Base-by-base conservation (phyloP, 805 yeast species). In the Lipomyces sp. region DNA sequence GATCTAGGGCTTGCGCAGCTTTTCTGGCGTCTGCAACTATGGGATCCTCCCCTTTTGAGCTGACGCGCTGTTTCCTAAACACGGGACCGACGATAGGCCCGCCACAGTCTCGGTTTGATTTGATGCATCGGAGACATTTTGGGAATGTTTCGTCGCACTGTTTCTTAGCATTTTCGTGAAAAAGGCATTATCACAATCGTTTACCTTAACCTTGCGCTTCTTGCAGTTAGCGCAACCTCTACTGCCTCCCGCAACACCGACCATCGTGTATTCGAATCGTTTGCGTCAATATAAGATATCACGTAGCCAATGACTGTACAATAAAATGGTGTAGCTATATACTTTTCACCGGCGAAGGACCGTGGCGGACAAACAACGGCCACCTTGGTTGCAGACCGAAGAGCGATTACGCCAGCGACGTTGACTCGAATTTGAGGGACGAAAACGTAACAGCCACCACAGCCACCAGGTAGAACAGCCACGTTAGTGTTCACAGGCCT, bases 171-270 rank as follows among this genome's bases (percentile, higher is more conserved):
- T 8, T 37, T 42, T 3, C 48, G 48, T 13, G 6, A 42, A 42
- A 15, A 5, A 15, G 15, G 6, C 13, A 42, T 2, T 3, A 15
- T 18, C 24, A 15, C 15, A 51, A 4, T 51, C n/a, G 15, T 4
- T 13, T 57, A 63, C 69, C 66, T 66, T 66, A 57, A 66, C 50
- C 60, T 64, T 66, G 7, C 70, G 68, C 18, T 39, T 54, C 45
- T 53, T 50, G 53, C 70, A 66, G 48, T 32, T 64, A 13, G 37
- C 56, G 58, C 70, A 66, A 57, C 70, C 70, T 57, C 68, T 64
- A 48, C 70, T 66, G 10, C 70, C 70, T 15, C 70, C 70, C 13
- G 70, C 67, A 33, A 66, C 70, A 45, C 70, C 70, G 45, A 66
- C 70, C 70, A 66, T 66, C 53, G 34, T 1, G 32, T 10, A 24